Base-by-base conservation (phyloP, 2,329 filamentous ascomycete genomes). In the Fusarium virguliforme region DNA sequence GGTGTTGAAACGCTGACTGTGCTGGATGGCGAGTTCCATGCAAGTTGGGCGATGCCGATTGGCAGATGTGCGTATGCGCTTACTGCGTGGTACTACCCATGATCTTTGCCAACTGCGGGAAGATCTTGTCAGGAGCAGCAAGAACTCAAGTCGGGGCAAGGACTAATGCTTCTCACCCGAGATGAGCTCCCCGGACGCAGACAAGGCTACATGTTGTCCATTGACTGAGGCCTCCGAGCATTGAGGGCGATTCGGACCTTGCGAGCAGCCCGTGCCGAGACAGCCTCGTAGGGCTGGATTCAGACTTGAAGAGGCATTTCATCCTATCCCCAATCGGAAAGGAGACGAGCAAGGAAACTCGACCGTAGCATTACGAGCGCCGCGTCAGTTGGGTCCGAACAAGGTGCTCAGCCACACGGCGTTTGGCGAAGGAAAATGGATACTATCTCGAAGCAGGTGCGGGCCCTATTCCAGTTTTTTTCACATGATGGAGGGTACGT, bases 261-360 rank as follows among this genome's bases (percentile, higher is more conserved):
- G 26, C 24, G 35, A 37, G 26, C 18, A 10, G 18, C 26, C 18
- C 28, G 13, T 41, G 37, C 34, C 34, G 15, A 18, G 57, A 43
- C 43, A 60, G 63, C 63, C 57, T 57, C 34, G 51, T 65, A 64
- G 54, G 66, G 66, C 57, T 73, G 50, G 57, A 57, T 62, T 48
- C 30, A 60, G 18, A 18, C 57, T 22, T 51, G 41, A 61, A 38
- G 61, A 73, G 67, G 58, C 58, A 64, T 55, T 48, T 55, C 56
- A 18, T 53, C 56, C 46, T 32, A 40, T 34, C 51, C 50, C 8
- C 10, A 54, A 72, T 48, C 26, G 55, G 65, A 34, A 18, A 56
- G 32, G 18, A 34, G 32, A 32, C 5, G 32, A 37, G 50, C 18
- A 35, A 54, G 32, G 50, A 37, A 18, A 35, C 30, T 32, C 28